Evolutionary conservation across 2,329 filamentous ascomycete species (phyloP), one percentile per base, ranked within the genome.

Genomic region (Fusarium compactum): DNA sequence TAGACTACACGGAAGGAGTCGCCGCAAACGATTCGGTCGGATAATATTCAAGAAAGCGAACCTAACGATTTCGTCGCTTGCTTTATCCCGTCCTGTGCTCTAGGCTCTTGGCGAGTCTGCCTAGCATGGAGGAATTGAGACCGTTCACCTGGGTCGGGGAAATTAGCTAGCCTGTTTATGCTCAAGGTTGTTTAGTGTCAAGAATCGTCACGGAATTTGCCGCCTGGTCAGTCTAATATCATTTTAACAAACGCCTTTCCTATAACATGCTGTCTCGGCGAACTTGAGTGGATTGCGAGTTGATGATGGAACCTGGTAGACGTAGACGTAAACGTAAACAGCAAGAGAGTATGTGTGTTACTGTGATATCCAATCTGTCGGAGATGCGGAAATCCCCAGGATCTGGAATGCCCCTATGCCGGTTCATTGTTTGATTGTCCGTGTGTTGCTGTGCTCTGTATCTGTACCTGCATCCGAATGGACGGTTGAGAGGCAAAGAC

Each of bases 381-480:
- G 44, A 22, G 44, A 48, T 18, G 11, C 16, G 48, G 43, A 45
- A 27, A 43, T 45, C 24, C 29, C 60, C 18, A 47, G 25, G 59
- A 47, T 44, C 58, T 53, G 54, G 44, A 22, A 32, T 60, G 8
- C 30, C 41, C 46, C 47, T 30, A 30, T 65, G 40, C 45, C 46
- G 41, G 60, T 45, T 51, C 40, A 50, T 51, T 62, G 27, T 46
- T 29, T 48, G 20, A 38, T 30, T 30, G 58, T 47, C 30, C 32
- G 45, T 51, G 32, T 40, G 44, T 34, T 65, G 50, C 44, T 67
- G 22, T 25, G 50, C 44, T 67, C n/a, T 29, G 57, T 57, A 54
- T 67, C n/a, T 29, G 57, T 57, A 54, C 48, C 44, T 66, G 41
- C 45, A 48, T 67, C 22, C 50, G 50, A 20, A 41, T 27, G 32